Evolutionary conservation across 306 rosid genomes (phyloP).

Genomic region (Dicorynia guianensis): DNA sequence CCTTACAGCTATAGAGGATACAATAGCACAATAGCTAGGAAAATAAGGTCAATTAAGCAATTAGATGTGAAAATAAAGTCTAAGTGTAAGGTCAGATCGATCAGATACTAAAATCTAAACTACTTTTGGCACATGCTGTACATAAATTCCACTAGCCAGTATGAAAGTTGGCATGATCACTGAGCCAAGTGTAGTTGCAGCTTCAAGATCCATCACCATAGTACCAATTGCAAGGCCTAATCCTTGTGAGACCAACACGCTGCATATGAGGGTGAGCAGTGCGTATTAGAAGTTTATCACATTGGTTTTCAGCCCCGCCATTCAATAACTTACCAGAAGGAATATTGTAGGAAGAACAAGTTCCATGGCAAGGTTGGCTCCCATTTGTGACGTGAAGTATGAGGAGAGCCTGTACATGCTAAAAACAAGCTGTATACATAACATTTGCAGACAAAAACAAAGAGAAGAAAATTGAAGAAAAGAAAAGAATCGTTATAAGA

Average conservation of each 20-base stretch:
- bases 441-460: no score
- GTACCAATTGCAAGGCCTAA: conserved; percentile 81
- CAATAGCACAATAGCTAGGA: no score
- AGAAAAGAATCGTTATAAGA: not conserved
- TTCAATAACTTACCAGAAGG: conserved; percentile 58
- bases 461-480: no score
- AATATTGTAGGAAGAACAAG: conserved; percentile 64
- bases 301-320: conserved; percentile 61
- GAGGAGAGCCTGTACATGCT: conserved; percentile 77
- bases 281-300: conserved; percentile 40
- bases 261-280: conserved; percentile 45
- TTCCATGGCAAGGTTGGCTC: conserved; percentile 74
- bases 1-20: no score
- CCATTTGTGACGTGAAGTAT: conserved; percentile 62
- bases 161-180: conserved; percentile 64
- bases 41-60: no score
- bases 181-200: conserved; percentile 68
- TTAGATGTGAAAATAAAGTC: no score
- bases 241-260: conserved; percentile 72
- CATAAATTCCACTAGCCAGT: conserved; percentile 67
- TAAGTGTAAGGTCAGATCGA: not conserved
- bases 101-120: not conserved
- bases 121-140: conserved; percentile 62
- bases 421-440: no score
- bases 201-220: conserved; percentile 54